phyloP scores from a whole-genome alignment of 176 grass and related monocot species.

The Carex kokanica region DNA sequence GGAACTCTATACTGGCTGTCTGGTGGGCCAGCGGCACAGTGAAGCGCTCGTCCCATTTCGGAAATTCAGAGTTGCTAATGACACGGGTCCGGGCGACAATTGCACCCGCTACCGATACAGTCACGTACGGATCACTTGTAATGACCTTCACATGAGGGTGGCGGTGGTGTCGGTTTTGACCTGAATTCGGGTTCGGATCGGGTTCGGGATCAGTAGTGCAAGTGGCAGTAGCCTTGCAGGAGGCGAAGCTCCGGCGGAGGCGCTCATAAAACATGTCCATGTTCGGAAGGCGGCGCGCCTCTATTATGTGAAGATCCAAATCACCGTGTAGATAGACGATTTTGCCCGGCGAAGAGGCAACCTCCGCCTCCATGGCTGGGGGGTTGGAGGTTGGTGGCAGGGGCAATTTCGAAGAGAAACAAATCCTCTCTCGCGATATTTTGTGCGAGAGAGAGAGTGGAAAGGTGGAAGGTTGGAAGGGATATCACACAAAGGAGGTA shows the following conservation, averaged over 20 bases:
- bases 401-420: background rate
- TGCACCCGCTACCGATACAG: constrained; percentile 57
- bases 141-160: constrained; percentile 55
- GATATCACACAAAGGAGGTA: background rate
- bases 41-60: constrained; percentile 69
- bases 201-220: constrained; percentile 26
- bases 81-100: constrained; percentile 83
- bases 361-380: constrained; percentile 41
- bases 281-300: constrained; percentile 84
- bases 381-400: background rate
- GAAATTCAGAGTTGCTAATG: constrained; percentile 66
- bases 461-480: background rate
- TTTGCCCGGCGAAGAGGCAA: constrained; percentile 37
- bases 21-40: constrained; percentile 72
- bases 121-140: constrained; percentile 97
- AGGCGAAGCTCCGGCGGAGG: constrained; percentile 51
- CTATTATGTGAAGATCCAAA: constrained; percentile 67
- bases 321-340: constrained; percentile 65
- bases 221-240: constrained; percentile 38
- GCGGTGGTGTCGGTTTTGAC: background rate
- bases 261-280: constrained; percentile 94
- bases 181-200: background rate
- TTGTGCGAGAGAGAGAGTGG: background rate
- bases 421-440: background rate
- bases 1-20: constrained; percentile 51